These are phyloP conservation scores for Emmonsiellopsis sp. DNA, from an alignment of 2,329 filamentous ascomycete genomes.

Conservation along the genomic window DNA sequence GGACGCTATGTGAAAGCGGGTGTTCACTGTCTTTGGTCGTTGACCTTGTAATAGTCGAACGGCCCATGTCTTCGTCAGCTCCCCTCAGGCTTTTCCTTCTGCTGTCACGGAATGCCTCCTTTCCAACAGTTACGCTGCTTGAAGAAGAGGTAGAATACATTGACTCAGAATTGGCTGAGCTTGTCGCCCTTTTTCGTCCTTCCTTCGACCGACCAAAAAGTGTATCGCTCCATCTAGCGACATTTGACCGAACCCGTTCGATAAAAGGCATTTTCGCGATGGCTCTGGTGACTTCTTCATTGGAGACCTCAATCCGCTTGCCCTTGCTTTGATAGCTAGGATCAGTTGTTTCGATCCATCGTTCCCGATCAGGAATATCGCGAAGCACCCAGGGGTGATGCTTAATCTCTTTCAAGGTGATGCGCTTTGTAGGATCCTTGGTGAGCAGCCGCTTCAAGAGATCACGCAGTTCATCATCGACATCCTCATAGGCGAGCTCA, in stretches of 20 bases:
- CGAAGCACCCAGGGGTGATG: slow-evolving; percentile 84
- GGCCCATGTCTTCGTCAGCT: slow-evolving; percentile 45
- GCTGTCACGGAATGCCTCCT: slow-evolving; percentile 38
- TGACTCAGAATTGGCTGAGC: slow-evolving; percentile 45
- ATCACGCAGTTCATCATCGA: slow-evolving; percentile 72
- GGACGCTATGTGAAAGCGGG: slow-evolving; percentile 65
- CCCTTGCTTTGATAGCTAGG: slow-evolving; percentile 68
- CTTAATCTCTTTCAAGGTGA: slow-evolving; percentile 85
- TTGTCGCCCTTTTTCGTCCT: slow-evolving; percentile 44
- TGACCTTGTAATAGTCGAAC: slow-evolving; percentile 27
- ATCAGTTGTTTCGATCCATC: slow-evolving; percentile 93
- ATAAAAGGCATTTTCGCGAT: slow-evolving; percentile 84
- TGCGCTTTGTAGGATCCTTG: slow-evolving; percentile 83
- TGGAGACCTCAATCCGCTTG: slow-evolving; percentile 84
- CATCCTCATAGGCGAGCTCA: slow-evolving; percentile 73
- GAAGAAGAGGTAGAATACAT: slow-evolving; percentile 48
- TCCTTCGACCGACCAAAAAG: slow-evolving; percentile 35
- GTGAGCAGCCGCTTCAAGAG: slow-evolving; percentile 69
- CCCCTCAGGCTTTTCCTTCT: slow-evolving; percentile 50
- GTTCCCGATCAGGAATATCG: slow-evolving; percentile 62
- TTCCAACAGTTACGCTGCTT: slow-evolving; percentile 47
- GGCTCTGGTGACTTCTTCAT: slow-evolving; percentile 78
- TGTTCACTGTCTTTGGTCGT: slow-evolving; percentile 52
- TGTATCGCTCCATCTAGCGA: slow-evolving; percentile 58
- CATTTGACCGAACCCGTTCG: slow-evolving; percentile 70